Conservation (phyloP, 1,284 basidiomycete genomes). For the Afroboletus lepidellus region DNA sequence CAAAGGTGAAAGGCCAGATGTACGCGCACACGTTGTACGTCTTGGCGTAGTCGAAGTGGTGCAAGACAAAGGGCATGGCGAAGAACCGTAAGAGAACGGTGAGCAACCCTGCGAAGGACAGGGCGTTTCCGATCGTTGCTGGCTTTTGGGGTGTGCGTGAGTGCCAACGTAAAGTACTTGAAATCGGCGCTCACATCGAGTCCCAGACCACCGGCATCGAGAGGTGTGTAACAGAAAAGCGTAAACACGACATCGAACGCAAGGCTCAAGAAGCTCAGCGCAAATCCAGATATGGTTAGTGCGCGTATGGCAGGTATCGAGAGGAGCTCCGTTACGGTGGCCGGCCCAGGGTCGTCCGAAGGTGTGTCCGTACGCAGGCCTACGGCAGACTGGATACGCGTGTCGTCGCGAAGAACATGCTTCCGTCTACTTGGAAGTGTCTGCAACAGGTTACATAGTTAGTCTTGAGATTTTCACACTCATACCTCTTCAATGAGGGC, state of each 20-base stretch:
- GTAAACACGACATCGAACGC: constrained; percentile 23
- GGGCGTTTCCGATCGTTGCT: constrained; percentile 16
- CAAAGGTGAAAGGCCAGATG: constrained; percentile 19
- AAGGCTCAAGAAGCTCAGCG: constrained; percentile 17
- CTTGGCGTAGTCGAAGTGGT: constrained; percentile 18
- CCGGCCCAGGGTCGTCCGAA: not conserved
- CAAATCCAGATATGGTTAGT: constrained; percentile 22
- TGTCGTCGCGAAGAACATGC: not conserved
- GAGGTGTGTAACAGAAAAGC: constrained; percentile 21
- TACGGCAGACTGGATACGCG: not conserved
- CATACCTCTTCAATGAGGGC: constrained; percentile 25
- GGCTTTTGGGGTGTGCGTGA: constrained; percentile 10
- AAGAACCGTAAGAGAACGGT: constrained; percentile 15
- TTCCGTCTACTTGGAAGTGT: constrained; percentile 24
- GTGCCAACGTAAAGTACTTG: no score
- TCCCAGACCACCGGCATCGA: constrained; percentile 19
- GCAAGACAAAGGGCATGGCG: constrained; percentile 21
- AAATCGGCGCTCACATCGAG: constrained; percentile 14
- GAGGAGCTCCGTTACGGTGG: constrained; percentile 7
- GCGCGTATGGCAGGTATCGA: constrained; percentile 22
- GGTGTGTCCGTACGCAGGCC: not conserved
- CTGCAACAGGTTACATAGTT: constrained; percentile 1
- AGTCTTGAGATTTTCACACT: no score
- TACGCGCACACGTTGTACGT: constrained; percentile 24
- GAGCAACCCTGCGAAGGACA: constrained; percentile 17